A percentile compares a stretch with the other conserved stretches of the same genome.
Conservation (phyloP, 2,329 filamentous ascomycete genomes). For the Claviceps sp. region DNA sequence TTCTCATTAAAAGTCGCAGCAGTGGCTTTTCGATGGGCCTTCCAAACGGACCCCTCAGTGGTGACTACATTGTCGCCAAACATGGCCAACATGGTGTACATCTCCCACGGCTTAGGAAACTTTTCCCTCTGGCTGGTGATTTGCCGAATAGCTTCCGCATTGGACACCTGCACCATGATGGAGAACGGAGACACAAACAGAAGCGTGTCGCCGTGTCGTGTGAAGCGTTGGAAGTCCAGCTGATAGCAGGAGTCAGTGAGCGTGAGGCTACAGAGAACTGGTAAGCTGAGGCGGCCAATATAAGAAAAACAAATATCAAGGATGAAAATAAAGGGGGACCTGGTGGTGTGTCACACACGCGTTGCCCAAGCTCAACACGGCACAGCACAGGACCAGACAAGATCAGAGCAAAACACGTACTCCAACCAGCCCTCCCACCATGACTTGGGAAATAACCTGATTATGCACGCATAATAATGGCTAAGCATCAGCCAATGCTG, state of each 20-base stretch:
- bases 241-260: constrained; percentile 47
- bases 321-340: neutral
- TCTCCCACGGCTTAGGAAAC: constrained; percentile 40
- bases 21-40: constrained; percentile 58
- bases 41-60: constrained; percentile 57
- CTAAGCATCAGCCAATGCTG: constrained; percentile 25
- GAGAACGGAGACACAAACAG: constrained; percentile 45
- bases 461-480: constrained; percentile 39
- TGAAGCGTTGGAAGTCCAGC: constrained; percentile 43
- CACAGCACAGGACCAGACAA: neutral
- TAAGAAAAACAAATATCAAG: neutral
- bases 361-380: no score
- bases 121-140: constrained; percentile 53
- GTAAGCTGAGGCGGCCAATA: neutral
- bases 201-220: constrained; percentile 48
- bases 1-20: constrained; percentile 63
- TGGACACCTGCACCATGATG: constrained; percentile 42
- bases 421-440: constrained; percentile 46
- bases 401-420: constrained; percentile 22
- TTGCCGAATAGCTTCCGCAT: constrained; percentile 52
- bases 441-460: constrained; percentile 39
- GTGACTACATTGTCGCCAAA: constrained; percentile 62
- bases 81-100: constrained; percentile 22
- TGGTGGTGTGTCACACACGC: neutral
- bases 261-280: constrained; percentile 28